Evolutionary conservation across 495 filamentous ascomycete species (phyloP), one percentile per base, ranked within the genome.

Genomic region (Jackrogersella multiformis): DNA sequence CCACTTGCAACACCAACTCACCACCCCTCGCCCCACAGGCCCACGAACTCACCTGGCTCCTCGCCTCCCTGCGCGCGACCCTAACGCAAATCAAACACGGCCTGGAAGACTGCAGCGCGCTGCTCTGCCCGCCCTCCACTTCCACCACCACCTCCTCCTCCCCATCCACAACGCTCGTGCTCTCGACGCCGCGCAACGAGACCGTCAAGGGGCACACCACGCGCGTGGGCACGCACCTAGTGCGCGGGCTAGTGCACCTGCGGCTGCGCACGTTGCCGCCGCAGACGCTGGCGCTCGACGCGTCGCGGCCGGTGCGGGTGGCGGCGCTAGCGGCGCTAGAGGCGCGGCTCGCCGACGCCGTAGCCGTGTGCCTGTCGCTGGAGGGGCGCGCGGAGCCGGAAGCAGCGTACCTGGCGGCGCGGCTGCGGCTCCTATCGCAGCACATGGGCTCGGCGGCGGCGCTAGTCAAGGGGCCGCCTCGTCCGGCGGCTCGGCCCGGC

Each of bases 131-230:
- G 2, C 81, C 88, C 61, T 92, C 21, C 49, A 8, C 53, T 2
- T 88, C 89, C 1, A 91, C 91, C 10, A 91, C 88, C 55, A 99
- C n/a, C n/a, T n/a, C 88, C 61, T 92, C 21, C 49, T 10, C 53
- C 2, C 88, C 89, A 1, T 91, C 91, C 10, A 91, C 88, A 54
- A 99, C 94, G 4, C 86, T 99, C 46, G 94, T 91, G 5, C 81
- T 98, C 24, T 93, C 91, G 54, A 95, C 93, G n/a, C 80, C 89
- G 34, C 86, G 96, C 15, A 92, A 90, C 45, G 95, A 99, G 80
- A 87, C 84, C 63, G 88, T 98, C 32, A 99, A 99, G 74, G 95
- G 95, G 4, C 89, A 91, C 75, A 85, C 97, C 51, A 97, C 94
- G 0, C 86, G 92, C 21, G 85, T 92, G 9, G 92, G 92, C 5